These are phyloP conservation scores for Ganoderma leucocontextum DNA, from an alignment of 1,284 basidiomycete species.

Conservation along the genomic window DNA sequence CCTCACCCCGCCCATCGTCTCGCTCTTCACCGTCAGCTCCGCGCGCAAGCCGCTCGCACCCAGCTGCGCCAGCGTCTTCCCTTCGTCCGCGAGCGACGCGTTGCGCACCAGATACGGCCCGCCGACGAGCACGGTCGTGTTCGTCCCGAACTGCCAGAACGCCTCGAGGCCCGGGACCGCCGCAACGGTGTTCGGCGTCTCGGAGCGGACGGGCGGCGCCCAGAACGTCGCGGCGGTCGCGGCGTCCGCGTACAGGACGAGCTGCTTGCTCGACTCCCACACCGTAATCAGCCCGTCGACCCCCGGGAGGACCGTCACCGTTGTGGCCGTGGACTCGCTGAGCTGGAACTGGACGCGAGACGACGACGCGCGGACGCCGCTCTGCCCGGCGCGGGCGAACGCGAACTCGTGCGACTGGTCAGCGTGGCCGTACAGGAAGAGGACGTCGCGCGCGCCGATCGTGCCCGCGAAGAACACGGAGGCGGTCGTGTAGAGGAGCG, in stretches of 20 bases:
- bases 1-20: slow-evolving; percentile 22
- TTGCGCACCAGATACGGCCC: slow-evolving; percentile 65
- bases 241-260: slow-evolving; percentile 73
- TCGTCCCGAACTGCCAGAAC: slow-evolving; percentile 62
- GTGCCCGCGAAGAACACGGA: slow-evolving; percentile 50
- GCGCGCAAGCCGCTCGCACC: slow-evolving; percentile 57
- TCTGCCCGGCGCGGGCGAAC: slow-evolving; percentile 22
- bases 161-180: slow-evolving; percentile 46
- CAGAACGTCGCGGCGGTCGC: slow-evolving; percentile 67
- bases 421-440: no score
- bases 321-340: slow-evolving; percentile 40
- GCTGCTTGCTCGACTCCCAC: slow-evolving; percentile 70
- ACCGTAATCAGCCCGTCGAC: slow-evolving; percentile 60
- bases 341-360: not conserved
- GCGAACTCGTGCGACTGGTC: no score
- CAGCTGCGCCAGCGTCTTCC: slow-evolving; percentile 51
- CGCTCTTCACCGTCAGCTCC: slow-evolving; percentile 38
- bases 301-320: slow-evolving; percentile 61
- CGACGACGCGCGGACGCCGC: not conserved
- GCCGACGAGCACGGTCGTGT: slow-evolving; percentile 58
- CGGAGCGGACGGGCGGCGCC: slow-evolving; percentile 52
- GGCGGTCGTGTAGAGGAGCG: slow-evolving; percentile 75
- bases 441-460: slow-evolving; percentile 43
- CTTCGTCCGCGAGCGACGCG: slow-evolving; percentile 47
- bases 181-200: slow-evolving; percentile 26